A percentile compares a stretch with the other conserved stretches of the same genome.
Evolutionary conservation across 139 green algal genomes (phyloP).

Genomic region (Marvania coccoides): DNA sequence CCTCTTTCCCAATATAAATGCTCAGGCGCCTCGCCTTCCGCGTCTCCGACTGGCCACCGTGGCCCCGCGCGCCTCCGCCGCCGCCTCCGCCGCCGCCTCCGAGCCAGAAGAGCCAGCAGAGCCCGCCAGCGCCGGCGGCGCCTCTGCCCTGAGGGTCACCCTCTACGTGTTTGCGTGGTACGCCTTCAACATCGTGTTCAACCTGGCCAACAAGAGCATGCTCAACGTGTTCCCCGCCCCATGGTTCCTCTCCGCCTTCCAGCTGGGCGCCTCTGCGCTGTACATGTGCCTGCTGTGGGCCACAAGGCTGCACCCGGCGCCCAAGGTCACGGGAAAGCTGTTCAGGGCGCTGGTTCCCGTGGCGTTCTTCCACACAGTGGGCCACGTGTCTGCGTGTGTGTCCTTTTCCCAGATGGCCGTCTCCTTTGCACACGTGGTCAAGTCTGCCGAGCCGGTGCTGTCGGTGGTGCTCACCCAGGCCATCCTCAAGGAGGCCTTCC

Average conservation of each 20-base stretch:
- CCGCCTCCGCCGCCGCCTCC: not conserved
- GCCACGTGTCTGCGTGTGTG: constrained; percentile 69
- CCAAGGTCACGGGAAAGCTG: constrained; percentile 41
- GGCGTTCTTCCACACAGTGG: constrained; percentile 78
- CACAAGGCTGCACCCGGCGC: constrained; percentile 56
- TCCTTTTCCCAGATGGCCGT: constrained; percentile 79
- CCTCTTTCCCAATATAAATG: too few relatives aligned
- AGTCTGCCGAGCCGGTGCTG: constrained; percentile 54
- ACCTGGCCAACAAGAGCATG: constrained; percentile 83
- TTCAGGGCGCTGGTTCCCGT: constrained; percentile 52
- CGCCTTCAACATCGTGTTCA: constrained; percentile 89
- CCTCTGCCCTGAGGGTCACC: not conserved
- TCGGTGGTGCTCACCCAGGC: constrained; percentile 64
- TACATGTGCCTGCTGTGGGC: constrained; percentile 76
- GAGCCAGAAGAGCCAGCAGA: not conserved
- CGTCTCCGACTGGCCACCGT: too few relatives aligned
- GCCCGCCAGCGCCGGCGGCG: too few relatives aligned
- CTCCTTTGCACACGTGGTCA: constrained; percentile 79
- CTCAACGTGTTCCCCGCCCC: constrained; percentile 80
- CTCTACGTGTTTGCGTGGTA: constrained; percentile 48
- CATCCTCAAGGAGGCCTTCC: constrained; percentile 40
- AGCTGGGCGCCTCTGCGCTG: constrained; percentile 63
- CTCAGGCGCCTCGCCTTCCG: too few relatives aligned
- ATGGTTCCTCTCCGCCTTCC: constrained; percentile 77
- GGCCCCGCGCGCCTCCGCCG: too few relatives aligned